These are phyloP conservation scores for Penicillium herquei DNA, from an alignment of 495 filamentous ascomycete species.

Conservation along the genomic window DNA sequence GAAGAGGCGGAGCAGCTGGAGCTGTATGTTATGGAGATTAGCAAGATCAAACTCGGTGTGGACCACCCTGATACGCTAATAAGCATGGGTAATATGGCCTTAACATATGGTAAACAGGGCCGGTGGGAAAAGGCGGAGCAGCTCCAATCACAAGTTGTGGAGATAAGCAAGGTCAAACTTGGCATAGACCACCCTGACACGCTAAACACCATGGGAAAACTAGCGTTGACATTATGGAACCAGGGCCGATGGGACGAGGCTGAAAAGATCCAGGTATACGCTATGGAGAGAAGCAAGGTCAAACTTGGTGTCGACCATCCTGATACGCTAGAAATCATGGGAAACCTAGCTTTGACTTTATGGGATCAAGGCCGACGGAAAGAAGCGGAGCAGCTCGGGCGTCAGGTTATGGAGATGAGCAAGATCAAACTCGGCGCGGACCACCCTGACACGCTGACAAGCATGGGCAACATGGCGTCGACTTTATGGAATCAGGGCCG, in stretches of 20 bases:
- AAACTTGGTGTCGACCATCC: neutral
- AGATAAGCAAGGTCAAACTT: neutral
- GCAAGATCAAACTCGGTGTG: neutral
- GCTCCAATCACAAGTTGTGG: constrained; percentile 16
- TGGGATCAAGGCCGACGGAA: too few relatives aligned
- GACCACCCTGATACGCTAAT: constrained; percentile 1
- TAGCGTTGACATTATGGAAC: constrained; percentile 4
- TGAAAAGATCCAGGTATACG: too few relatives aligned
- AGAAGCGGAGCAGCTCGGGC: too few relatives aligned
- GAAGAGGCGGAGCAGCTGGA: constrained; percentile 24
- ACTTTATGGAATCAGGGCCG: too few relatives aligned
- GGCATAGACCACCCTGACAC: neutral
- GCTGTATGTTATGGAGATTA: constrained; percentile 7
- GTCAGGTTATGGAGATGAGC: too few relatives aligned
- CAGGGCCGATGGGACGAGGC: too few relatives aligned
- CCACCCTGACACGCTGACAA: too few relatives aligned
- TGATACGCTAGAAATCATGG: neutral
- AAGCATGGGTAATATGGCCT: neutral
- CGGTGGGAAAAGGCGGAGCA: constrained; percentile 3
- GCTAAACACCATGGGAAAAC: constrained; percentile 6
- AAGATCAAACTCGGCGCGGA: too few relatives aligned
- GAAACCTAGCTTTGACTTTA: neutral
- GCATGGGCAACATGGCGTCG: too few relatives aligned
- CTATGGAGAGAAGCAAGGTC: too few relatives aligned
- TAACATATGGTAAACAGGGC: neutral